Evolutionary conservation across 2,329 filamentous ascomycete species (phyloP), one percentile per base, ranked within the genome.

Genomic region (Fusarium dlaminii): DNA sequence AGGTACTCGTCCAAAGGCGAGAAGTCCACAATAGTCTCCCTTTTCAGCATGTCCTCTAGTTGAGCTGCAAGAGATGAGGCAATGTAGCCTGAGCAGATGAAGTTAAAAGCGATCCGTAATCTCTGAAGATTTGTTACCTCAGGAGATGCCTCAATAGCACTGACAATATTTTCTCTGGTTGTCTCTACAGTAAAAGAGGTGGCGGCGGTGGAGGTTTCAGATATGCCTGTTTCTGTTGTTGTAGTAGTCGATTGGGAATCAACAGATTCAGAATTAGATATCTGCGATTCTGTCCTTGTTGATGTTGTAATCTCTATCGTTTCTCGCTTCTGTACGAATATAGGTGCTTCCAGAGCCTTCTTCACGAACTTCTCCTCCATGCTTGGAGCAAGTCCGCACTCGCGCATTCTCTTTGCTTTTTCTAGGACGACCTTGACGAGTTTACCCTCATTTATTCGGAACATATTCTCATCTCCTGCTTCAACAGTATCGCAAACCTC

Each of bases 291-390:
- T 37, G 39, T 6, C n/a, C 62, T 70, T 22, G 68, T 69, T n/a
- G 42, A 52, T 6, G 63, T 56, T 4, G 65, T 59, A 20, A 64
- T 61, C n/a, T 75, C 65, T 7, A 63, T 66, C 45, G 74, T 73
- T 63, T 91, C 88, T 51, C 90, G 87, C 77, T 88, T 91, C 45
- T 95, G 86, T 37, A 90, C 90, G 75, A 94, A 84, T 48, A 97
- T 85, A 0, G 96, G 96, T 9, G 91, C 89, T 75, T 96, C 93
- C 10, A 99, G 85, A 5, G 89, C 89, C 78, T 92, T 92, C 58
- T 87, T 89, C 14, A 99, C 90, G 76, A 98, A 97, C 46, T 90
- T 92, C 52, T 96, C 93, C 80, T 98, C 96, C 87, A 99, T 89
- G 76, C 92, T 97, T 12, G 86, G 83, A 4, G 96, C 95, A 15